Evolutionary conservation across 768 basidiomycete species (phyloP), one percentile per base, ranked within the genome.

Genomic region (Hericium rajendrae): DNA sequence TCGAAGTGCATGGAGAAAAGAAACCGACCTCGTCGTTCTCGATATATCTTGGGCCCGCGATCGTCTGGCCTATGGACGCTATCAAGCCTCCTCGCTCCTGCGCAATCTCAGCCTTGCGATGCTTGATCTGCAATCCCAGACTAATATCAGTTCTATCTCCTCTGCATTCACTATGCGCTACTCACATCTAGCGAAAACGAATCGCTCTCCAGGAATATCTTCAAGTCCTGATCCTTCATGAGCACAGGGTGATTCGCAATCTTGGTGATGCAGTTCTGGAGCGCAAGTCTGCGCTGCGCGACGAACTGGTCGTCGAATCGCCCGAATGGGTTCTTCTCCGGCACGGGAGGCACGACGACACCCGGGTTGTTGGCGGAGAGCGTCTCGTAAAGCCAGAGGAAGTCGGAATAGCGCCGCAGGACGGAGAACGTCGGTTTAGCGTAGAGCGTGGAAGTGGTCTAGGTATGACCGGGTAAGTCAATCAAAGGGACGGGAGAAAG

Each of bases 331-430:
- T 88, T 91, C 77, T 99, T 99, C 70, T 95, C 97, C 0, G 97
- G 97, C 5, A 88, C 90, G 0, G 95, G 95, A 8, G 97, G 97
- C 0, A 99, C 93, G 40, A 98, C 88, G 2, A 98, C 94, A 9
- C 97, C 97, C 3, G 95, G 94, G 66, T 98, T 98, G 71, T 97
- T 97, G 63, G 72, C 68, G 0, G 85, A 86, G 2, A 99, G 79
- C 0, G 87, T 84, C 65, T 94, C 92, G 69, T 91, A 97, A 1
- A 99, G 72, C 97, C 97, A 98, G 18, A 97, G 79, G 66, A 98
- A 99, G 71, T 99, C 95, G 6, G 91, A 93, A 71, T 97, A 99
- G 37, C 97, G 85, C n/a, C 97, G 82, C 1, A 99, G 83, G 53
- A 97, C 97, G 2, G 94, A 94, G 69, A 97, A 95, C 1, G 83